These are phyloP conservation scores for Arbutus unedo DNA, from an alignment of 148 eudicot genomes.

Conservation along the genomic window DNA sequence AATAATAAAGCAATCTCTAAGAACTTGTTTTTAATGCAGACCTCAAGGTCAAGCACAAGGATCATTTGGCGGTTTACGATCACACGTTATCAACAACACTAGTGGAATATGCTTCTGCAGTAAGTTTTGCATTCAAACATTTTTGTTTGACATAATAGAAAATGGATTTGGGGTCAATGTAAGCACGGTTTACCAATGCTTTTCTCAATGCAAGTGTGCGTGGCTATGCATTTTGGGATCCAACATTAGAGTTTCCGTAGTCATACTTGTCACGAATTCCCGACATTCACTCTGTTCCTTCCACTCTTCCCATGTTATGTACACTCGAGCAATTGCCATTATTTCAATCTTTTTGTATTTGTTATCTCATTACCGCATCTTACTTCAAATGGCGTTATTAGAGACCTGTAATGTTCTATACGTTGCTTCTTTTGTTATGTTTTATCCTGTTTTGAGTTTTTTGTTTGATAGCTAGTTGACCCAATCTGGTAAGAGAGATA, in stretches of 20 bases:
- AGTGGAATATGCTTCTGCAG: constrained; percentile 90
- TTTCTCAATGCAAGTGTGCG: neutral
- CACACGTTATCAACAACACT: constrained; percentile 67
- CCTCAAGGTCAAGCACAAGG: constrained; percentile 26
- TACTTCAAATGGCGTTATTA: neutral
- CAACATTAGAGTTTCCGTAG: neutral
- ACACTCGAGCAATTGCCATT: neutral
- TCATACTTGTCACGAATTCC: neutral
- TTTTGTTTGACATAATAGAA: neutral
- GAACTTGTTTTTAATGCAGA: constrained; percentile 17
- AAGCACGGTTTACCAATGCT: neutral
- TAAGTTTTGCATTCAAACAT: constrained; percentile 35
- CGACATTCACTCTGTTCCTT: neutral
- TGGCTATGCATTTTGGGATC: neutral
- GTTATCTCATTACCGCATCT: neutral
- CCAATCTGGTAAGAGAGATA: neutral
- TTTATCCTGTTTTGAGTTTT: neutral
- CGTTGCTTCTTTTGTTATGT: neutral
- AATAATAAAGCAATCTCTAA: neutral
- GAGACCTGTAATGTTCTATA: neutral
- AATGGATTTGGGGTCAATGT: neutral
- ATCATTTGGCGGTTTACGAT: constrained; percentile 44
- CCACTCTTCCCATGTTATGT: neutral
- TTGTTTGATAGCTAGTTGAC: neutral
- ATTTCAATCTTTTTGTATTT: neutral